phyloP scores from a whole-genome alignment of 306 rosid genomes.

The Mucuna pruriens region DNA sequence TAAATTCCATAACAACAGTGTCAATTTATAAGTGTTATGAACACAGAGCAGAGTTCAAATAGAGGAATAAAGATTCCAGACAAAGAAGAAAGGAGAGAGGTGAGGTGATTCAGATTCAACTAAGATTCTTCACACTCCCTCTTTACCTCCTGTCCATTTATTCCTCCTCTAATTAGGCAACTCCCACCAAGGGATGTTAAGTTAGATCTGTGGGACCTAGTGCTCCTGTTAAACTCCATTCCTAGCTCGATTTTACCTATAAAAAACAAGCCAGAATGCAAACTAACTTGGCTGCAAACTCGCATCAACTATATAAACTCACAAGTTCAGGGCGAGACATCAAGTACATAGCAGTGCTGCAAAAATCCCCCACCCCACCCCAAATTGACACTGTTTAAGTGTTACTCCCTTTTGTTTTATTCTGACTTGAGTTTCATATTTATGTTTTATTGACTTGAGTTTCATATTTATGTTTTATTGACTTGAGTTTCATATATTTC shows the following conservation, averaged over 20 bases:
- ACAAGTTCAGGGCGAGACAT: no score
- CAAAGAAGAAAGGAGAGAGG: background rate
- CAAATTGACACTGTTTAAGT: no score
- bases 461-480: no score
- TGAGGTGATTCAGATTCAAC: background rate
- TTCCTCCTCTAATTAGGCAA: conserved; percentile 13
- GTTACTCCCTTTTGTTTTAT: no score
- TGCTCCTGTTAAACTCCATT: background rate
- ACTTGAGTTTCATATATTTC: background rate
- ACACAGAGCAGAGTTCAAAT: conserved; percentile 1
- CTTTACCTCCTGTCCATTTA: background rate
- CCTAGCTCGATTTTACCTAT: background rate
- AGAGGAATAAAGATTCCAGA: background rate
- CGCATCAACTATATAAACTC: background rate
- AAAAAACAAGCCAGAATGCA: background rate
- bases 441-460: no score
- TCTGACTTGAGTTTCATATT: background rate
- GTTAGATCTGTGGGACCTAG: background rate
- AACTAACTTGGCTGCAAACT: no score
- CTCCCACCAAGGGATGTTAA: background rate
- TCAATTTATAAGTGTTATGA: background rate
- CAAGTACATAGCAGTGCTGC: no score
- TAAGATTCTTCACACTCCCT: conserved; percentile 9
- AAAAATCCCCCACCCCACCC: no score
- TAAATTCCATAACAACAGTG: background rate